Percentiles rank a stretch among this genome's conserved stretches.
phyloP scores from a whole-genome alignment of 108 stramenopile species.

The Conticribra weissflogii region DNA sequence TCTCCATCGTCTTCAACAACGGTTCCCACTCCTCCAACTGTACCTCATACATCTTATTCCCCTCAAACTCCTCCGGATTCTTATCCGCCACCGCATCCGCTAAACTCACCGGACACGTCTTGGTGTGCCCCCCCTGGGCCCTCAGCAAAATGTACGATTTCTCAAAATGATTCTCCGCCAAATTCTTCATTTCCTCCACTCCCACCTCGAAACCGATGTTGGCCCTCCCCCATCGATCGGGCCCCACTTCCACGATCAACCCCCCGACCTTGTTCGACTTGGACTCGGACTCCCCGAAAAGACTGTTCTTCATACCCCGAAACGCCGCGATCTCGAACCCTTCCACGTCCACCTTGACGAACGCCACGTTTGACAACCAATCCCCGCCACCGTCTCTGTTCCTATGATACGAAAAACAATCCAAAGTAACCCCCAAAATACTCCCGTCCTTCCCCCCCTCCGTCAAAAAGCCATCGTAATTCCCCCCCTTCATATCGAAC shows the following conservation, averaged over 20 bases:
- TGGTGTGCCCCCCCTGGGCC: background rate
- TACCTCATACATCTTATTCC: background rate
- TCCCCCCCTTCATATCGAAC: background rate
- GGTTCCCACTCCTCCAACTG: constrained; percentile 16
- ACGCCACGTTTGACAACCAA: constrained; percentile 21
- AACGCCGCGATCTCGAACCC: constrained; percentile 35
- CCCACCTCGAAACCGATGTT: constrained; percentile 3
- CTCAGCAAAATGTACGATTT: background rate
- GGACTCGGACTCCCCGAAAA: background rate
- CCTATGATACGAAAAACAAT: constrained; percentile 28
- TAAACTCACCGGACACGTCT: constrained; percentile 13
- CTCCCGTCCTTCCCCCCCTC: background rate
- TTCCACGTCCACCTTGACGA: constrained; percentile 35
- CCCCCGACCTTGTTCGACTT: constrained; percentile 16
- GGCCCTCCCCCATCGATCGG: constrained; percentile 24
- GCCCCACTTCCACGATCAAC: constrained; percentile 31
- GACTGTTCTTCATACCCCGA: constrained; percentile 17
- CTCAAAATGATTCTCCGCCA: constrained; percentile 15
- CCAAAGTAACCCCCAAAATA: constrained; percentile 10
- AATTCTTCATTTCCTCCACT: constrained; percentile 14
- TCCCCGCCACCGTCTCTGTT: background rate
- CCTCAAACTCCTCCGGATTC: constrained; percentile 2
- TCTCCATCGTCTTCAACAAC: constrained; percentile 17
- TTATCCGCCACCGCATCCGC: constrained; percentile 3
- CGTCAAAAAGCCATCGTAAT: constrained; percentile 4